Evolutionary conservation across 2,329 filamentous ascomycete species (phyloP).

Genomic region (Nemania abortiva): DNA sequence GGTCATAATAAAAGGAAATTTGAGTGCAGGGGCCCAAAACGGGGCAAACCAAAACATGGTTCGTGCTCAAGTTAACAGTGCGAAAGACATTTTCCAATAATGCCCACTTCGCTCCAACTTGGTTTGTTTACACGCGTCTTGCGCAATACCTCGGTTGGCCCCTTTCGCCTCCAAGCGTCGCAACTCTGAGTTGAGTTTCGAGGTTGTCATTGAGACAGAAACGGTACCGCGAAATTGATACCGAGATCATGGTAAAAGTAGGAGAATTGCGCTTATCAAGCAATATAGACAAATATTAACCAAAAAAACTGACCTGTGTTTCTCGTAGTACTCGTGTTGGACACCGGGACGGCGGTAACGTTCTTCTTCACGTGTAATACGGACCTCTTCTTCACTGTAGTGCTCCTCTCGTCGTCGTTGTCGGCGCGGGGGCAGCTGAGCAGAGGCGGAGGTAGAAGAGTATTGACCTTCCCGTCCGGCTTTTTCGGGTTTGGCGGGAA

Average conservation of each 20-base stretch:
- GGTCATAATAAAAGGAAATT: slow-evolving; percentile 38
- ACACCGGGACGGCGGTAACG: slow-evolving; percentile 78
- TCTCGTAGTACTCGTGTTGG: slow-evolving; percentile 67
- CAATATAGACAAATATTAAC: no score
- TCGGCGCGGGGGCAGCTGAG: slow-evolving; percentile 70
- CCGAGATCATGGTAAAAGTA: no score
- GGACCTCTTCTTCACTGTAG: slow-evolving; percentile 86
- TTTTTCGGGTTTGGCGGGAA: slow-evolving; percentile 73
- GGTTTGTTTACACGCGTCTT: slow-evolving; percentile 8
- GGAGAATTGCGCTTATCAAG: no score
- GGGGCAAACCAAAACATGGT: slow-evolving; percentile 29
- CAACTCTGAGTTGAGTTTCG: neutral
- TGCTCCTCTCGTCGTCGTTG: slow-evolving; percentile 72
- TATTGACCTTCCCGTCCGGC: slow-evolving; percentile 98
- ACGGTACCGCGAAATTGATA: no score
- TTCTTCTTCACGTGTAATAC: slow-evolving; percentile 82
- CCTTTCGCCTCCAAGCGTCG: neutral
- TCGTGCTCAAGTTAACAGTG: slow-evolving; percentile 35
- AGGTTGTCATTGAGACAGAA: neutral
- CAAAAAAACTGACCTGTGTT: slow-evolving; percentile 59
- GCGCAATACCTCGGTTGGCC: neutral
- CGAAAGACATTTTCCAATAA: slow-evolving; percentile 17
- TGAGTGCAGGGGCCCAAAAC: slow-evolving; percentile 26
- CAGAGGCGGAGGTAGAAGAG: slow-evolving; percentile 77
- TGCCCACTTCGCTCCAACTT: slow-evolving; percentile 10